Evolutionary conservation across 2,329 filamentous ascomycete species (phyloP).

Genomic region (Trematosphaeria pertusa): DNA sequence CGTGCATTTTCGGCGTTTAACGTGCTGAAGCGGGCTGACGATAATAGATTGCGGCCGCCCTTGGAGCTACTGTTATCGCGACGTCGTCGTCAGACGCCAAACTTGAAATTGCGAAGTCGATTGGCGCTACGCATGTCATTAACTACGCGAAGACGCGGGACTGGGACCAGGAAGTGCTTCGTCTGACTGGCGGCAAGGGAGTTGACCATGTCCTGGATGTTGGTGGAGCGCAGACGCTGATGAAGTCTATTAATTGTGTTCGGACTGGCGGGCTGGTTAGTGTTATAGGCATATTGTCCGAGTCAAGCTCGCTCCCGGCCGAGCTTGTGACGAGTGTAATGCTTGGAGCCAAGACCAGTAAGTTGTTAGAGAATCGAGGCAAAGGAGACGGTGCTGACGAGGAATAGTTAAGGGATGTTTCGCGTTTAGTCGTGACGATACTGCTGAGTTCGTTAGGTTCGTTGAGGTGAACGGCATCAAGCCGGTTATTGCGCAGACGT

Average conservation of each 20-base stretch:
- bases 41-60: constrained; percentile 13
- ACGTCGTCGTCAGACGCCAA: constrained; percentile 64
- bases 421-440: constrained; percentile 22
- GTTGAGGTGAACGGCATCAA: constrained; percentile 26
- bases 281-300: constrained; percentile 13
- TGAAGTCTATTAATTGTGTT: constrained; percentile 11
- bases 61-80: constrained; percentile 54
- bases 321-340: neutral
- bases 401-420: constrained; percentile 27
- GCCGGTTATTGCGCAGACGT: constrained; percentile 27
- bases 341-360: no score
- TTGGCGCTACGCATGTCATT: constrained; percentile 36
- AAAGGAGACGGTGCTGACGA: no score
- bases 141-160: constrained; percentile 65
- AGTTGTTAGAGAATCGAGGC: no score
- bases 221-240: constrained; percentile 11
- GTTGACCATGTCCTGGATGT: constrained; percentile 55
- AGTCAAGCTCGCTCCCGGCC: neutral
- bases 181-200: constrained; percentile 47
- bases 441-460: constrained; percentile 27
- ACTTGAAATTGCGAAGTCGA: constrained; percentile 52
- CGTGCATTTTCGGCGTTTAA: constrained; percentile 1
- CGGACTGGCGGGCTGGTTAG: constrained; percentile 17
- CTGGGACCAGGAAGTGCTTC: constrained; percentile 62
- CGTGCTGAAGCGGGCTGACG: no score